These are phyloP conservation scores for Dictyostelium intermedium DNA, from an alignment of 78 protist species.

Conservation along the genomic window DNA sequence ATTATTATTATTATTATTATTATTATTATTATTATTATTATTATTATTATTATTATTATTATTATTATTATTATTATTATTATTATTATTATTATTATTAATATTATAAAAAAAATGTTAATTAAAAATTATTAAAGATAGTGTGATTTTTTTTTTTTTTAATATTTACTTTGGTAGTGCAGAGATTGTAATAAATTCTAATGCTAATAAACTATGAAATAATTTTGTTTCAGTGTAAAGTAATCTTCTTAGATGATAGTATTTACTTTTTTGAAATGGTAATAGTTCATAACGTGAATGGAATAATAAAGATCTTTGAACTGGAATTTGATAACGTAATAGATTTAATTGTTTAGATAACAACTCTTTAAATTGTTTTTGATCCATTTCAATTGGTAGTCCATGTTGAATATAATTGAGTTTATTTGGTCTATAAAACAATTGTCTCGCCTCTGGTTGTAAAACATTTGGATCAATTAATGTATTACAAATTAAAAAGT, in stretches of 20 bases:
- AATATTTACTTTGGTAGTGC: constrained; percentile 5
- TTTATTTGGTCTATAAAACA: not conserved
- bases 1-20: no score
- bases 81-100: not conserved
- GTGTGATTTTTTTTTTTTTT: not conserved
- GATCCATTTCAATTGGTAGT: not conserved
- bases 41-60: not conserved
- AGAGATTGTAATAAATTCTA: not conserved
- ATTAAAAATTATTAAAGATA: no score
- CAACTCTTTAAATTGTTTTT: not conserved
- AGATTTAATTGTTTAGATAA: not conserved
- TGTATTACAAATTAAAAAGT: not conserved
- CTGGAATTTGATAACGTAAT: not conserved
- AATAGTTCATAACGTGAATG: constrained; percentile 8
- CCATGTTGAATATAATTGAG: not conserved
- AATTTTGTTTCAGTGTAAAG: not conserved
- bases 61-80: not conserved
- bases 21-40: not conserved
- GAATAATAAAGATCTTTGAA: not conserved
- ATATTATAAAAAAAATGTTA: not conserved
- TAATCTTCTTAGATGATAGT: not conserved
- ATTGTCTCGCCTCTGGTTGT: not conserved
- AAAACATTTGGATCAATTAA: not conserved
- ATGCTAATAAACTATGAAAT: not conserved
- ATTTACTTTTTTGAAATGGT: constrained; percentile 8